Conservation (phyloP, 345 rosid species). For the Citrus trifoliata region DNA sequence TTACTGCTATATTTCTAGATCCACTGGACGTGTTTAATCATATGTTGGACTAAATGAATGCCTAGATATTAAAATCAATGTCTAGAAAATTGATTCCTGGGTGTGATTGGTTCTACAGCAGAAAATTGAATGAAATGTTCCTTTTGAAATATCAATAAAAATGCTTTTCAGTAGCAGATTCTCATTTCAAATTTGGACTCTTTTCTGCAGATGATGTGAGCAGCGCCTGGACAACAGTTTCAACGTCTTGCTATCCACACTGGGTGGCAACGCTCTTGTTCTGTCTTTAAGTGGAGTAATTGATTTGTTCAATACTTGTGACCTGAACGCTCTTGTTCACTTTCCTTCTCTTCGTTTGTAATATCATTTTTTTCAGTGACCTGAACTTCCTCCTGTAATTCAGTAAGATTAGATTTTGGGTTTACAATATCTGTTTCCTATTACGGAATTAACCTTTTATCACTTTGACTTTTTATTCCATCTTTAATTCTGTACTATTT, state of each 20-base stretch:
- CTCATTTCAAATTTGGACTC: not conserved
- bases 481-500: not conserved
- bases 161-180: not conserved
- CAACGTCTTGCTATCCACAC: not conserved
- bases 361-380: not conserved
- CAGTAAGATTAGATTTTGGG: not conserved
- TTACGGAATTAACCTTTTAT: too few relatives aligned
- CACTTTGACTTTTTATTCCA: not conserved
- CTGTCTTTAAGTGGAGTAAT: not conserved
- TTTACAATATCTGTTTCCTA: not conserved
- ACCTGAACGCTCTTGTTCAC: not conserved
- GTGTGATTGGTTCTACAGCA: not conserved
- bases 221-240: not conserved
- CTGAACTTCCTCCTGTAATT: not conserved
- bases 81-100: not conserved
- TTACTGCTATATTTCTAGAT: not conserved
- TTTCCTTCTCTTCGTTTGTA: not conserved
- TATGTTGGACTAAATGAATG: not conserved
- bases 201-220: constrained; percentile 37
- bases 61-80: not conserved
- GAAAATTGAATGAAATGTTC: too few relatives aligned
- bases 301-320: not conserved
- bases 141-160: not conserved
- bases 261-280: not conserved
- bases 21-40: too few relatives aligned